A percentile compares a stretch with the other conserved stretches of the same genome.
Conservation (phyloP, 2,329 filamentous ascomycete genomes). For the Scleromitrula shiraiana region DNA sequence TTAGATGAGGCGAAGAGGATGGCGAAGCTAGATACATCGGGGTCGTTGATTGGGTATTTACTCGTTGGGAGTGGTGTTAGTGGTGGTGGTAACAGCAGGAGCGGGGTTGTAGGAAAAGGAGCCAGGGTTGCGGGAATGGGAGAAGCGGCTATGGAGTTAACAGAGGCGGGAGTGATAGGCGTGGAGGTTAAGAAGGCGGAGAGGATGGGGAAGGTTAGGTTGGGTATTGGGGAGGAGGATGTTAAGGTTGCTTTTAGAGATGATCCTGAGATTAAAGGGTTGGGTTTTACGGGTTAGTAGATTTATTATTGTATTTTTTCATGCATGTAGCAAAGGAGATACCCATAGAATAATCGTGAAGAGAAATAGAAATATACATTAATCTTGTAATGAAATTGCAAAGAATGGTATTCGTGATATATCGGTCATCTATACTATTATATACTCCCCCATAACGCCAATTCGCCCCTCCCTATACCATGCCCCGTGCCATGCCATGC, state of each 20-base stretch:
- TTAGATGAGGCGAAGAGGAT: constrained; percentile 76
- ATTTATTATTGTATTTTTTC: no score
- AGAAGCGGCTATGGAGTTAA: constrained; percentile 70
- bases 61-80: constrained; percentile 2
- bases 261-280: constrained; percentile 70
- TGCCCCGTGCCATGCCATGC: constrained; percentile 21
- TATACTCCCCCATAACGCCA: not conserved
- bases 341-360: not conserved
- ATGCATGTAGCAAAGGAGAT: no score
- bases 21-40: constrained; percentile 49
- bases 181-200: constrained; percentile 76
- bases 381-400: not conserved
- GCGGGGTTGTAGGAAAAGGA: not conserved
- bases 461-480: constrained; percentile 12
- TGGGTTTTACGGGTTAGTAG: constrained; percentile 25
- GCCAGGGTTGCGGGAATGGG: constrained; percentile 53
- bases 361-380: not conserved
- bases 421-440: not conserved
- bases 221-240: constrained; percentile 85
- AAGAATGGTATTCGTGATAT: not conserved
- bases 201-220: constrained; percentile 75
- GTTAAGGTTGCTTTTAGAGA: constrained; percentile 79
- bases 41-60: constrained; percentile 54
- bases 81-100: not conserved
- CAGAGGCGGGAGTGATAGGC: constrained; percentile 80